Base-by-base conservation (phyloP, 306 rosid genomes). In the Lupinus albus region DNA sequence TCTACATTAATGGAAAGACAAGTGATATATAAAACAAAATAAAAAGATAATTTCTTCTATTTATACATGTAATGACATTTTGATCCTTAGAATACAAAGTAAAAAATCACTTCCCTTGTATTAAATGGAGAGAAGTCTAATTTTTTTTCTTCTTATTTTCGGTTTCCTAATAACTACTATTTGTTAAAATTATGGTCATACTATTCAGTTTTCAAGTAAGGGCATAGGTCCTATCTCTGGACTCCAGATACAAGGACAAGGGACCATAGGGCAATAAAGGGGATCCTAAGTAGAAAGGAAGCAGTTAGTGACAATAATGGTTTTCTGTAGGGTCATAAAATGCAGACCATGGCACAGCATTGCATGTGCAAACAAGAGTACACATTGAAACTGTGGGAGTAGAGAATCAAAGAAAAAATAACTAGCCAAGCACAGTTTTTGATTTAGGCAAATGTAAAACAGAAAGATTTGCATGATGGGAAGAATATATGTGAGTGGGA, bases 321-420 rank as follows among this genome's bases (percentile, higher is more conserved):
- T 62, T 51, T 47, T 80, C 68, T 71, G 78, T 65, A 70, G 80
- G 76, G 44, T 71, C 79, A 21, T 67, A 9, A 54, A 49, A 13
- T 66, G 63, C 79, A 76, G 74, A 61, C 63, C 70, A 47, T 48
- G 65, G 35, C 64, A 50, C 50, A 72, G 76, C 69, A 72, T 39
- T 48, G 75, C 87, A 80, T 77, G 91, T 88, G 89, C 86, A 81
- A 79, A 76, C 77, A 70, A 28, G 35, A 79, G 78, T 76, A 71
- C 83, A 79, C 80, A 82, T 73, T 82, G 64, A 83, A 14, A 75
- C 74, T 54, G 46, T 67, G 48, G 51, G 30, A 25, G 4, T 25
- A 25, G 30, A 25, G 30, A 25, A 11, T 20, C 20, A 36, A 50
- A 8, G 32, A 17, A 20, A 21, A 7, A 12, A 53, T 65, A 68